Base-by-base conservation (phyloP, 2,329 filamentous ascomycete species). In the Ascochyta koolunga region DNA sequence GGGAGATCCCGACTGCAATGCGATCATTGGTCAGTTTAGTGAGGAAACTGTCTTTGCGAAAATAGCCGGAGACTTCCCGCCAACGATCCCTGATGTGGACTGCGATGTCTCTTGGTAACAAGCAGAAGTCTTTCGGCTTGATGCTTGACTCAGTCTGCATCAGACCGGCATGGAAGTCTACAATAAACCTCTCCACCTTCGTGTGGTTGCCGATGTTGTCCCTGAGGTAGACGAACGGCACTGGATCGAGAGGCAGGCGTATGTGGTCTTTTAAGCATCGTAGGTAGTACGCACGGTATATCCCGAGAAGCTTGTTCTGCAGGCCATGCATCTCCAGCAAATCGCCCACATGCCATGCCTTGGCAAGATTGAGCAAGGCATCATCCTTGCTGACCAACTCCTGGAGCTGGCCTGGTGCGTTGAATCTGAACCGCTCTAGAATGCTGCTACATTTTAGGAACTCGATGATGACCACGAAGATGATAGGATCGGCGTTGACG, bases 271-370 rank as follows among this genome's bases (percentile, higher is more conserved):
- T 5, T 1, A 46, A 8, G n/a, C 42, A 42, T 18, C 4, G 9
- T 10, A 31, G 4, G 9, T 42, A 52, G 24, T 41, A 21, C 10
- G 3, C 8, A 38, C 57, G 53, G 19, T 54, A 66, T 1, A 50
- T 48, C 19, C 56, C 50, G n/a, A 61, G 27, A 10, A 66, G 40
- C 16, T 45, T 44, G 24, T 61, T 58, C 19, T 62, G 59, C 11
- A 65, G 21, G 1, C 50, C 39, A 1, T 44, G 32, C 11, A 60
- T 40, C 2, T 47, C 36, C 19, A 66, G 44, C 46, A 54, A 58
- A 8, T 60, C 41, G 5, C 44, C 50, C 2, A 64, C 22, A 25
- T 58, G 51, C 57, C 62, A 65, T 13, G 52, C 55, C 25, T 64
- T 59, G 1, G 50, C 58, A 18, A 66, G 54, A 10, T 50, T 54